A percentile compares a stretch with the other conserved stretches of the same genome.
Evolutionary conservation across 495 filamentous ascomycete species (phyloP).

Genomic region (Podospora conica): DNA sequence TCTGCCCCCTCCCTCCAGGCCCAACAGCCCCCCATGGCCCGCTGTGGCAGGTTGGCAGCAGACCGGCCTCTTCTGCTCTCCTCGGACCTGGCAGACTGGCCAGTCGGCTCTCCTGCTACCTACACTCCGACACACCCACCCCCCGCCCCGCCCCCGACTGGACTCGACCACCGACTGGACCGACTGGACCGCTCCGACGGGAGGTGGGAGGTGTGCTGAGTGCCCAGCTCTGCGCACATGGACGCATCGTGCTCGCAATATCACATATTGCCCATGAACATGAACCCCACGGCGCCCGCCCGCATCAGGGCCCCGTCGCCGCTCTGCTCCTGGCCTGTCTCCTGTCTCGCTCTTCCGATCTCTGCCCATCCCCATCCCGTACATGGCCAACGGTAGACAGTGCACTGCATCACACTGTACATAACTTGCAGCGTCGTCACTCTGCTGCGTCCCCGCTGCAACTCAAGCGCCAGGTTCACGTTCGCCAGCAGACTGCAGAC

Average conservation of each 20-base stretch:
- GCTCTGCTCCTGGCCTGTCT: neutral
- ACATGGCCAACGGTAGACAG: slow-evolving; percentile 8
- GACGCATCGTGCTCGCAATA: slow-evolving; percentile 6
- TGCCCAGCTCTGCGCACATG: neutral
- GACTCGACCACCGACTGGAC: neutral
- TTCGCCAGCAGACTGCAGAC: slow-evolving; percentile 18
- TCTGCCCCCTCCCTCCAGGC: slow-evolving; percentile 28
- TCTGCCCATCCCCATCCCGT: neutral
- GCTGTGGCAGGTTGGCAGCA: slow-evolving; percentile 2
- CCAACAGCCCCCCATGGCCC: slow-evolving; percentile 5
- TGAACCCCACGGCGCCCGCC: neutral
- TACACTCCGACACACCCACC: neutral
- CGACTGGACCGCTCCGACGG: neutral
- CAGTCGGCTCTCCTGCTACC: neutral
- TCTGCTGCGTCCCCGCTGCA: neutral
- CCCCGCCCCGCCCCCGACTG: neutral
- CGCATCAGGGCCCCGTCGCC: neutral
- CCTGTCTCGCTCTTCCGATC: neutral
- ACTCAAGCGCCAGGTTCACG: slow-evolving; percentile 8
- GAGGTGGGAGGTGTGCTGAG: neutral
- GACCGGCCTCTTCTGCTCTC: neutral
- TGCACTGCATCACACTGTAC: slow-evolving; percentile 20
- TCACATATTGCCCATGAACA: slow-evolving; percentile 10
- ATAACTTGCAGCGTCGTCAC: slow-evolving; percentile 2
- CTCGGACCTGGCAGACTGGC: neutral